These are phyloP conservation scores for Fusarium sp. DNA, from an alignment of 2,329 filamentous ascomycete genomes.

Conservation along the genomic window DNA sequence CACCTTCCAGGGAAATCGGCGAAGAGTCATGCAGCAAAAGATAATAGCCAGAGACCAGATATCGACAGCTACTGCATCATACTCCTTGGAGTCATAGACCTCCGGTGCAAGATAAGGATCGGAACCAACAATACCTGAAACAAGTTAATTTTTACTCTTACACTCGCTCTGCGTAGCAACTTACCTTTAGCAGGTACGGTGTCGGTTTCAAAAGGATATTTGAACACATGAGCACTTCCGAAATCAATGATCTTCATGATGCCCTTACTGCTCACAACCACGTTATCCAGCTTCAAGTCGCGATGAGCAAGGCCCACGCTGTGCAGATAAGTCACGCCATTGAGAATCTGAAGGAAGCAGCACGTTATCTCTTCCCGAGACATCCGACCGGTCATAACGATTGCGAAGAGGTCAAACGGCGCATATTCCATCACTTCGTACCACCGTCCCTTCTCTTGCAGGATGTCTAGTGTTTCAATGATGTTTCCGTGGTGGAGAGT, in stretches of 20 bases:
- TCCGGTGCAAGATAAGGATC: slow-evolving; percentile 98
- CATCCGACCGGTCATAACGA: slow-evolving; percentile 99
- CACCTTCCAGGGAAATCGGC: slow-evolving; percentile 97
- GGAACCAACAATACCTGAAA: slow-evolving; percentile 77
- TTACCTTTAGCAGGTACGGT: slow-evolving; percentile 58
- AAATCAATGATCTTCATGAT: slow-evolving; percentile 99
- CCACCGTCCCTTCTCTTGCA: slow-evolving; percentile 94
- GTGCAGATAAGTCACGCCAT: slow-evolving; percentile 94
- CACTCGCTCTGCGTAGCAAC: not conserved
- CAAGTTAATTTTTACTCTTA: slow-evolving; percentile 14
- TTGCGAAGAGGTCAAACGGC: slow-evolving; percentile 95
- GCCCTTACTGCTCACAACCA: slow-evolving; percentile 94
- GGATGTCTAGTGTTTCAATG: slow-evolving; percentile 96
- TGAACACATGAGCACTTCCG: slow-evolving; percentile 95
- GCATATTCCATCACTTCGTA: slow-evolving; percentile 99
- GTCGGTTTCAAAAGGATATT: slow-evolving; percentile 93
- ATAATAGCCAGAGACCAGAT: slow-evolving; percentile 99
- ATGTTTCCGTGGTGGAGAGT: slow-evolving; percentile 98
- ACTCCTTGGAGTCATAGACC: slow-evolving; percentile 93
- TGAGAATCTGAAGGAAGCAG: slow-evolving; percentile 93
- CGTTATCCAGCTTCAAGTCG: slow-evolving; percentile 97
- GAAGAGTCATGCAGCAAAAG: slow-evolving; percentile 97
- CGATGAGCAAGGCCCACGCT: slow-evolving; percentile 95
- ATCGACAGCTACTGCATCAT: slow-evolving; percentile 93
- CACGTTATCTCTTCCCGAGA: slow-evolving; percentile 90